A percentile compares a stretch with the other conserved stretches of the same genome.
Conservation (phyloP, 768 basidiomycete genomes). For the Suillus brevipes region DNA sequence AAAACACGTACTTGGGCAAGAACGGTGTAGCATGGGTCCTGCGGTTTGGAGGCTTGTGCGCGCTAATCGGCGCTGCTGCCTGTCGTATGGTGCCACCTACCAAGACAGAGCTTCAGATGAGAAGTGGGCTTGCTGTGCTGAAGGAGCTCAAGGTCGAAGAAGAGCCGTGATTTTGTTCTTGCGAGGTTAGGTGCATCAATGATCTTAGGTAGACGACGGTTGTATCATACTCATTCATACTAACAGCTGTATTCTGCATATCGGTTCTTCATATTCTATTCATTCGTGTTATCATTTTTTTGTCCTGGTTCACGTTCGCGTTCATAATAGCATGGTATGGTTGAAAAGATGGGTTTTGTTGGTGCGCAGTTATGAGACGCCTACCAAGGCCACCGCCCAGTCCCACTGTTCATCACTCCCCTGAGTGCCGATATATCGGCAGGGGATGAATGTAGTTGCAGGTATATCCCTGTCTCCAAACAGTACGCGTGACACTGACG, state of each 20-base stretch:
- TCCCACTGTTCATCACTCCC: conserved; percentile 25
- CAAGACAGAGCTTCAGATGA: conserved; percentile 88
- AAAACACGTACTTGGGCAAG: conserved; percentile 71
- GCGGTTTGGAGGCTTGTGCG: conserved; percentile 87
- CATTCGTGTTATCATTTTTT: not conserved
- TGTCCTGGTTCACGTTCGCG: not conserved
- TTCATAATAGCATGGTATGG: not conserved
- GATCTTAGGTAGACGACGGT: not conserved
- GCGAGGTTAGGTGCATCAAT: conserved; percentile 15
- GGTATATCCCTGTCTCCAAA: conserved; percentile 25
- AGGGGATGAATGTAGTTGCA: conserved; percentile 28
- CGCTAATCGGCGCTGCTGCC: conserved; percentile 74
- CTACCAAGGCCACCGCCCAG: conserved; percentile 30
- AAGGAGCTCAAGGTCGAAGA: conserved; percentile 66
- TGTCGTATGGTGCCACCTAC: conserved; percentile 86
- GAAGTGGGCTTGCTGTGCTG: conserved; percentile 78
- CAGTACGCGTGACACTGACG: conserved; percentile 1
- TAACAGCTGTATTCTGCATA: not conserved
- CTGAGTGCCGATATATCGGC: conserved; percentile 20
- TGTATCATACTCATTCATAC: not conserved
- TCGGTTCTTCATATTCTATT: conserved; percentile 5
- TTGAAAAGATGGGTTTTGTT: not conserved
- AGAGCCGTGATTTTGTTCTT: conserved; percentile 33
- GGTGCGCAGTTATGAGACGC: conserved; percentile 15
- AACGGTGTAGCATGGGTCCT: conserved; percentile 93